These are phyloP conservation scores for Arthroderma sp. DNA, from an alignment of 2,329 filamentous ascomycete species.

Conservation along the genomic window DNA sequence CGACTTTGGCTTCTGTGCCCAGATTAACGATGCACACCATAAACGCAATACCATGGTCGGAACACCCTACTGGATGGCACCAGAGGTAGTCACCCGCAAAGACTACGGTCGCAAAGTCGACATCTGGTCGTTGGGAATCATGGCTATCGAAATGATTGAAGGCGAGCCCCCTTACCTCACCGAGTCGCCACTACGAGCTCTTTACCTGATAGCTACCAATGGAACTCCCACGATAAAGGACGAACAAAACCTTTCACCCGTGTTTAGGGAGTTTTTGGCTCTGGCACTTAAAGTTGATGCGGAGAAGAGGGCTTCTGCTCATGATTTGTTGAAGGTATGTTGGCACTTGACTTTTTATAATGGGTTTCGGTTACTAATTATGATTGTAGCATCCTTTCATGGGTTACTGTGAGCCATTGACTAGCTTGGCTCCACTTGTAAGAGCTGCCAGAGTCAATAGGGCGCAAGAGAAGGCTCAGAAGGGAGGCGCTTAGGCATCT, in stretches of 20 bases:
- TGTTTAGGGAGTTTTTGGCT: slow-evolving; percentile 84
- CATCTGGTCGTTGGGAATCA: slow-evolving; percentile 96
- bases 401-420: slow-evolving; percentile 60
- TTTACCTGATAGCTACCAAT: slow-evolving; percentile 95
- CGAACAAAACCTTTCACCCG: slow-evolving; percentile 63
- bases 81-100: slow-evolving; percentile 91
- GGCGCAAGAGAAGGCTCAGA: slow-evolving; percentile 70
- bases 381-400: slow-evolving; percentile 63
- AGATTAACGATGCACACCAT: slow-evolving; percentile 93
- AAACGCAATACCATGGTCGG: slow-evolving; percentile 99
- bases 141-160: slow-evolving; percentile 99
- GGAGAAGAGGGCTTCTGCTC: slow-evolving; percentile 88
- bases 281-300: slow-evolving; percentile 94
- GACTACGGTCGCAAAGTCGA: slow-evolving; percentile 98
- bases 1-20: slow-evolving; percentile 97
- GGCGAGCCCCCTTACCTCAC: slow-evolving; percentile 95
- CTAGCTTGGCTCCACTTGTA: slow-evolving; percentile 74
- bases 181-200: slow-evolving; percentile 79
- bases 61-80: slow-evolving; percentile 99
- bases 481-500: slow-evolving; percentile 34
- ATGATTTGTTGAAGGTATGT: slow-evolving; percentile 82
- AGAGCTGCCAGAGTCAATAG: slow-evolving; percentile 73
- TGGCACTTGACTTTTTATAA: not conserved
- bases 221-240: slow-evolving; percentile 93
- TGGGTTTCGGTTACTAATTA: not conserved